Evolutionary conservation across 345 rosid species (phyloP).

Genomic region (Populus ilicifolia): DNA sequence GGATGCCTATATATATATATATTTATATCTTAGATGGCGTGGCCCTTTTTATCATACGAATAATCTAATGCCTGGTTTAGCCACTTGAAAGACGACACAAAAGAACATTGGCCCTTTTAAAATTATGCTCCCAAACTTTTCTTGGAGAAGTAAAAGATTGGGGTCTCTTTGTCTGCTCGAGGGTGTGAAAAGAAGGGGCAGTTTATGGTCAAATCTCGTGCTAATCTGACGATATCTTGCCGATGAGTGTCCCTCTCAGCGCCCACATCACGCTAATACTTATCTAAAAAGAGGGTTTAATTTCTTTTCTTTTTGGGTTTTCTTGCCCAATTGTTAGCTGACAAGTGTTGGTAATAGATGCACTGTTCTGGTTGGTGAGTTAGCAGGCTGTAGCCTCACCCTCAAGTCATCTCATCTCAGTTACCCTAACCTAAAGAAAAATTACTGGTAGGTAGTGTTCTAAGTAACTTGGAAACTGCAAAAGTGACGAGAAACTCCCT

Average conservation of each 20-base stretch:
- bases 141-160: conserved; percentile 35
- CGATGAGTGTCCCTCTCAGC: conserved; percentile 15
- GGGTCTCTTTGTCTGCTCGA: conserved; percentile 49
- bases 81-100: conserved; percentile 28
- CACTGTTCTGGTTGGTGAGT: conserved; percentile 20
- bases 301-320: neutral
- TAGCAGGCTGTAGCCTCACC: conserved; percentile 12
- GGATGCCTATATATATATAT: conserved; percentile 26
- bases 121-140: conserved; percentile 20
- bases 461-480: conserved; percentile 11
- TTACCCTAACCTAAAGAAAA: neutral
- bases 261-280: conserved; percentile 19
- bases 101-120: conserved; percentile 15
- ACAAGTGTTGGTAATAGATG: neutral
- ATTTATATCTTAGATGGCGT: neutral
- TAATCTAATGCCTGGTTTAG: neutral
- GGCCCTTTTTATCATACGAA: neutral
- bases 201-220: conserved; percentile 40
- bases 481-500: neutral
- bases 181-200: neutral
- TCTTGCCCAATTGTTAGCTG: neutral
- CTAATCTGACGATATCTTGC: conserved; percentile 19
- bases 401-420: neutral
- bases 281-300: neutral
- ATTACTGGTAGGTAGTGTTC: neutral